A percentile compares a stretch with the other conserved stretches of the same genome.
These are phyloP conservation scores for Annulohypoxylon stygium DNA, from an alignment of 495 filamentous ascomycete species.

Conservation along the genomic window DNA sequence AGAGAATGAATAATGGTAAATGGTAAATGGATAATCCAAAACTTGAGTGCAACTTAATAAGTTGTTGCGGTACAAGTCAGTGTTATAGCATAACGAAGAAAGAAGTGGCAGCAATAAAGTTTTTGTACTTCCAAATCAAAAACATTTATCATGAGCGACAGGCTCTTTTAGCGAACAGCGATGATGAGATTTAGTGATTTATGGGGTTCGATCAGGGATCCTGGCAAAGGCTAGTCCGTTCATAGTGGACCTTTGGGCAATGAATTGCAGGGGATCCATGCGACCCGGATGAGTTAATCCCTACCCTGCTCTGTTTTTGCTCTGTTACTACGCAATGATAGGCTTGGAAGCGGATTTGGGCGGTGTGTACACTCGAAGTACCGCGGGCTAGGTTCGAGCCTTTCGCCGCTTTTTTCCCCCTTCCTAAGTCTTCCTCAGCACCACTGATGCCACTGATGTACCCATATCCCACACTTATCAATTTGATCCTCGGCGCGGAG, in stretches of 20 bases:
- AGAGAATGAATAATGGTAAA: conserved; percentile 4
- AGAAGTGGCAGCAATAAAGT: conserved; percentile 39
- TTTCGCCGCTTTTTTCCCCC: conserved; percentile 31
- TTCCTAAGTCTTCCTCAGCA: neutral
- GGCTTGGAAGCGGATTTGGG: conserved; percentile 18
- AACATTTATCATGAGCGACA: conserved; percentile 24
- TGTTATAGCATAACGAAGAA: conserved; percentile 20
- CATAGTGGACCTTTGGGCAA: conserved; percentile 33
- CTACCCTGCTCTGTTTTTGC: neutral
- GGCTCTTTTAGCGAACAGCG: conserved; percentile 15
- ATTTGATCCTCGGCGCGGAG: conserved; percentile 18
- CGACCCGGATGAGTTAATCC: conserved; percentile 10
- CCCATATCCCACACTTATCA: conserved; percentile 17
- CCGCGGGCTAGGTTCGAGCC: neutral
- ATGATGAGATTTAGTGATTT: conserved; percentile 43
- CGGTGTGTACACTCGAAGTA: conserved; percentile 35
- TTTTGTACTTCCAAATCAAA: conserved; percentile 45
- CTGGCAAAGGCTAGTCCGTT: conserved; percentile 13
- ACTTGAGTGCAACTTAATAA: conserved; percentile 1
- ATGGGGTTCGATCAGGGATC: conserved; percentile 33
- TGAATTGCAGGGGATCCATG: conserved; percentile 28
- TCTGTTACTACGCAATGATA: conserved; percentile 36
- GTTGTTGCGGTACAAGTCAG: conserved; percentile 35
- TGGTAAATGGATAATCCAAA: conserved; percentile 4
- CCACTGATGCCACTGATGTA: neutral